Conservation (phyloP, 257 asterid genomes). For the Gentiana macrophylla region DNA sequence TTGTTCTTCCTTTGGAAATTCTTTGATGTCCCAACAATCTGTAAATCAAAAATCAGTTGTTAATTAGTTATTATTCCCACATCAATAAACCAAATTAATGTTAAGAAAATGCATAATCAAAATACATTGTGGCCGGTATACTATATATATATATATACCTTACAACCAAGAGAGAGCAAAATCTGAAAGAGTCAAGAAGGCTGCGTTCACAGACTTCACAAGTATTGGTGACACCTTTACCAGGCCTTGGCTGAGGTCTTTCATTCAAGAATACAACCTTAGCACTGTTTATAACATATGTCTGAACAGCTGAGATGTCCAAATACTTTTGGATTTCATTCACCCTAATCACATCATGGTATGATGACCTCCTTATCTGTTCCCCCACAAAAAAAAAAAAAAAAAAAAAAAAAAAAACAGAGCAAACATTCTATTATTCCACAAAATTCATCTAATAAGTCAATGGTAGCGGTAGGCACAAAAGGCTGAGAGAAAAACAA, state of each 20-base stretch:
- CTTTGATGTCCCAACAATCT: conserved; percentile 76
- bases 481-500: not conserved
- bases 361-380: conserved; percentile 84
- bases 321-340: conserved; percentile 65
- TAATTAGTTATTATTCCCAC: too few relatives aligned
- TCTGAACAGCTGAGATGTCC: conserved; percentile 66
- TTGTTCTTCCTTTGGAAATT: conserved; percentile 28
- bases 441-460: conserved; percentile 12
- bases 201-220: conserved; percentile 75
- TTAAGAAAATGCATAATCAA: not conserved
- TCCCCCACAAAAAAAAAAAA: not conserved
- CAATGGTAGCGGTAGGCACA: conserved; percentile 19
- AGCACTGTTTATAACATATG: conserved; percentile 77
- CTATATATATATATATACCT: conserved; percentile 26
- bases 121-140: not conserved
- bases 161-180: conserved; percentile 90
- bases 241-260: conserved; percentile 86
- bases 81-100: not conserved
- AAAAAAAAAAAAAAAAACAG: not conserved
- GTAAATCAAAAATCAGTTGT: conserved; percentile 5
- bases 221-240: conserved; percentile 76
- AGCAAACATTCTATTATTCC: not conserved
- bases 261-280: conserved; percentile 77
- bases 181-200: conserved; percentile 69
- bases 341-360: conserved; percentile 83